Conservation (phyloP, 805 yeast genomes). For the Brettanomyces naardenensis region DNA sequence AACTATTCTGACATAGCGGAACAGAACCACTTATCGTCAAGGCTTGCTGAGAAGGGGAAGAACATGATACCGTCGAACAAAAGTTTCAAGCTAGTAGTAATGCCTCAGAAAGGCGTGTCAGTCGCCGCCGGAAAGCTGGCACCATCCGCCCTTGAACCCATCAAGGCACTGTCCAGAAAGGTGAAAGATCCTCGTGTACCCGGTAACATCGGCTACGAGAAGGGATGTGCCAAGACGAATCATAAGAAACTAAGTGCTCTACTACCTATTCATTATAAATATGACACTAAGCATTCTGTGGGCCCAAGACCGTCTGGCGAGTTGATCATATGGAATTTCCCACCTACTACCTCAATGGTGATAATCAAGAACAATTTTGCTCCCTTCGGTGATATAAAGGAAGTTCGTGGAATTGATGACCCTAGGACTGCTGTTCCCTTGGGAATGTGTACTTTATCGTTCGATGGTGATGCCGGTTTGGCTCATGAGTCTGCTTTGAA, state of each 20-base stretch:
- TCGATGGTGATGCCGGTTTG: constrained; percentile 45
- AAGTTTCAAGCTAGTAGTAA: constrained; percentile 5
- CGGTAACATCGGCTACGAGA: constrained; percentile 6
- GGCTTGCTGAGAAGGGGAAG: not conserved
- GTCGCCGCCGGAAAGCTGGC: constrained; percentile 7
- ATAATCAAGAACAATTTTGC: constrained; percentile 45
- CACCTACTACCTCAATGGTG: constrained; percentile 40
- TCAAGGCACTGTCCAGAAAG: constrained; percentile 4
- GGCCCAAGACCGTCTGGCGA: constrained; percentile 71
- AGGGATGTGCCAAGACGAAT: constrained; percentile 6
- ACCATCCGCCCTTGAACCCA: constrained; percentile 22
- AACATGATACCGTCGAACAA: constrained; percentile 3
- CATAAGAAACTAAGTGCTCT: constrained; percentile 11
- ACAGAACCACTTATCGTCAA: constrained; percentile 15
- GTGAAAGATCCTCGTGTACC: constrained; percentile 17
- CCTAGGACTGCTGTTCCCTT: constrained; percentile 73
- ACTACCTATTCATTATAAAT: constrained; percentile 27
- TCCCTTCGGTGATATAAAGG: constrained; percentile 55
- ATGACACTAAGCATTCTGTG: constrained; percentile 56
- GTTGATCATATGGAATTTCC: constrained; percentile 61
- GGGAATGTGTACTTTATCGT: constrained; percentile 60
- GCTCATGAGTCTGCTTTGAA: constrained; percentile 39
- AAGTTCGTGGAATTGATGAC: constrained; percentile 53
- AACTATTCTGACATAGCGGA: constrained; percentile 9
- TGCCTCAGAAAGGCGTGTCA: not conserved